Conservation (phyloP, 2,329 filamentous ascomycete genomes). For the Camptophora hylomeconis region DNA sequence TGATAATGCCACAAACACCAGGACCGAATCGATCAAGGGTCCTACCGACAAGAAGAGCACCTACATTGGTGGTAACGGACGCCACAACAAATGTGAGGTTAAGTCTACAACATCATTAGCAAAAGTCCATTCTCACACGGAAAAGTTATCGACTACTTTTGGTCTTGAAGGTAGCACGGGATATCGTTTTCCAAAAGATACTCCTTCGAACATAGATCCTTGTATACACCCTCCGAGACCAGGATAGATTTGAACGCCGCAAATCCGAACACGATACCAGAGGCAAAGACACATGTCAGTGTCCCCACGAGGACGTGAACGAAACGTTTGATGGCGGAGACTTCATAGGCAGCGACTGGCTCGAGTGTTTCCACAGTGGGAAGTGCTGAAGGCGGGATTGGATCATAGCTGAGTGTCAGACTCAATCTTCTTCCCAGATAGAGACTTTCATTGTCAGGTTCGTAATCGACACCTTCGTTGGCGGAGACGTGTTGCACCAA, state of each 20-base stretch:
- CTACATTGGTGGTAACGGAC: constrained; percentile 77
- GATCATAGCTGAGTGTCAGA: constrained; percentile 35
- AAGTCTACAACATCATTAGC: constrained; percentile 39
- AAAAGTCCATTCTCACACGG: constrained; percentile 5
- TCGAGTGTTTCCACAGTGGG: constrained; percentile 28
- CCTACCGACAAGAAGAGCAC: constrained; percentile 69
- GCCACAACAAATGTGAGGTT: constrained; percentile 90
- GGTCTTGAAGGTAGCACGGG: constrained; percentile 42
- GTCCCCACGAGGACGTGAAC: constrained; percentile 53
- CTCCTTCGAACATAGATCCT: constrained; percentile 44
- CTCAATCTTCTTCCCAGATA: constrained; percentile 21
- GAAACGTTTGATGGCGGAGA: constrained; percentile 27
- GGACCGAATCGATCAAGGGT: constrained; percentile 75
- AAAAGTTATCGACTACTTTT: constrained; percentile 25
- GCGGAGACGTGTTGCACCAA: constrained; percentile 39
- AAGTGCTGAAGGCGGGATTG: constrained; percentile 27
- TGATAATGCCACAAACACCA: constrained; percentile 59
- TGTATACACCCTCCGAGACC: constrained; percentile 60
- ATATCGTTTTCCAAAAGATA: constrained; percentile 35
- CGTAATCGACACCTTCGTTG: constrained; percentile 36
- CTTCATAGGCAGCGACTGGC: constrained; percentile 37
- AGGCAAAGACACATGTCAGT: constrained; percentile 61
- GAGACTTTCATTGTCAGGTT: constrained; percentile 19
- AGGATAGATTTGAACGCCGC: constrained; percentile 72
- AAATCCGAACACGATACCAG: constrained; percentile 73